phyloP scores from a whole-genome alignment of 768 basidiomycete genomes.

The Trametes cubensis region DNA sequence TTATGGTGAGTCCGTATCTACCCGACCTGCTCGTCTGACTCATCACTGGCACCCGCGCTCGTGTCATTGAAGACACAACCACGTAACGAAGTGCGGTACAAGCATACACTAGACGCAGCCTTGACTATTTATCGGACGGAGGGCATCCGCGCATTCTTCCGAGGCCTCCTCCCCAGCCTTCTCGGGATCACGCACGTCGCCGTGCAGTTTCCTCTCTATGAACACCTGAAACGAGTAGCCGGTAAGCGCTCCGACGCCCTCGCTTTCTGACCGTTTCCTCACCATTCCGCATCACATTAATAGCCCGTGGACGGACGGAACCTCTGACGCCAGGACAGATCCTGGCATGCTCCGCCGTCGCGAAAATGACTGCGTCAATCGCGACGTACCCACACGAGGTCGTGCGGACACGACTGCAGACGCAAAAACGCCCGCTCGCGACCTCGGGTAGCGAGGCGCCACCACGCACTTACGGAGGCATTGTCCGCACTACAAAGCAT shows the following conservation, averaged over 20 bases:
- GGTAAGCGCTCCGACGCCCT: conserved; percentile 58
- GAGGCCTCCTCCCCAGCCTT: conserved; percentile 89
- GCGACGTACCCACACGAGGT: conserved; percentile 99
- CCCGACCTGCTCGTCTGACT: conserved; percentile 11
- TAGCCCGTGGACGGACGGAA: conserved; percentile 40
- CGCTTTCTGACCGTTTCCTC: background rate
- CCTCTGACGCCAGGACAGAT: conserved; percentile 65
- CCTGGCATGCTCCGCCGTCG: conserved; percentile 86
- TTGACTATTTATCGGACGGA: conserved; percentile 88
- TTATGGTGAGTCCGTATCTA: conserved; percentile 71
- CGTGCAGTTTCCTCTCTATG: conserved; percentile 97
- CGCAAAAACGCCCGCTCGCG: conserved; percentile 67
- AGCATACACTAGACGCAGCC: conserved; percentile 89
- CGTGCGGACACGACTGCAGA: conserved; percentile 95
- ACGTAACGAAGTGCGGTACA: conserved; percentile 74
- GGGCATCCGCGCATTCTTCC: conserved; percentile 88
- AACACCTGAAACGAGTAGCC: conserved; percentile 83
- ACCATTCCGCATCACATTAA: conserved; percentile 37
- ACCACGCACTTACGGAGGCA: conserved; percentile 58
- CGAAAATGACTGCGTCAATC: conserved; percentile 95
- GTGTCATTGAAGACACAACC: conserved; percentile 70
- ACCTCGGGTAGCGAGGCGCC: conserved; percentile 60
- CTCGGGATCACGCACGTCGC: conserved; percentile 94
- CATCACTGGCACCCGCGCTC: background rate
- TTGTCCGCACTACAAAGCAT: conserved; percentile 70